Evolutionary conservation across 1,284 basidiomycete genomes (phyloP), one percentile per base, ranked within the genome.

Genomic region (Malassezia psittaci): DNA sequence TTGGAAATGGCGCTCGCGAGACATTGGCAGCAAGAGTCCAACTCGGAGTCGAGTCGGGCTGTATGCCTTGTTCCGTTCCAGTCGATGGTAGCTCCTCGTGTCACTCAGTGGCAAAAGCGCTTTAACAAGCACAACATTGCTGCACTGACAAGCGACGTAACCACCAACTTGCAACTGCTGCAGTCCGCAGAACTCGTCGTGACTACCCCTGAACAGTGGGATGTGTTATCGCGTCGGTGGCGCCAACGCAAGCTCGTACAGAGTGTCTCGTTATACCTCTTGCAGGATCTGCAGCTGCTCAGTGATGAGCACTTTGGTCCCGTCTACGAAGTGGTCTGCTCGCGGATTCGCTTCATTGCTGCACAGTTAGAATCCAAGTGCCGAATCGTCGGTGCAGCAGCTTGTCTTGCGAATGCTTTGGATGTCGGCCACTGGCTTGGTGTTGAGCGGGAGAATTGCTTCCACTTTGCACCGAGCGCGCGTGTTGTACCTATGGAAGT

Each of bases 381-480:
- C 0, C 84, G 91, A 44, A 87, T 98, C 54, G 86, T 98, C 38
- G 91, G 90, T 0, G 90, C 90, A 68, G 85, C 86, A 58, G 90
- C 94, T 1, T 94, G 91, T 1, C 80, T 98, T 12, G 88, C 90
- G n/a, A 96, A 98, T 69, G 91, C 90, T 1, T 82, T 87, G 24
- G 94, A 98, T 75, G 79, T 99, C 0, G 90, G 91, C 33, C 93
- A 98, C 72, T 98, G 94, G 94, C 89, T 99, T 76, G 93, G 91
- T 33, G 90, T 86, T 0, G 85, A 86, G 1, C 89, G 93, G 73
- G 57, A 54, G 5, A 86, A 87, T 8, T 88, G 96, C 61, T 96
- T 98, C 84, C 96, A 98, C 78, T 96, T 98, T 77, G 87, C 89
- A 0, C 91, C 91, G 0, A 87, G 88, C 67, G 89, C 93, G 16